Evolutionary conservation across 2,329 filamentous ascomycete genomes (phyloP), one percentile per base, ranked within the genome.

Genomic region (Pseudopyricularia cyperi): DNA sequence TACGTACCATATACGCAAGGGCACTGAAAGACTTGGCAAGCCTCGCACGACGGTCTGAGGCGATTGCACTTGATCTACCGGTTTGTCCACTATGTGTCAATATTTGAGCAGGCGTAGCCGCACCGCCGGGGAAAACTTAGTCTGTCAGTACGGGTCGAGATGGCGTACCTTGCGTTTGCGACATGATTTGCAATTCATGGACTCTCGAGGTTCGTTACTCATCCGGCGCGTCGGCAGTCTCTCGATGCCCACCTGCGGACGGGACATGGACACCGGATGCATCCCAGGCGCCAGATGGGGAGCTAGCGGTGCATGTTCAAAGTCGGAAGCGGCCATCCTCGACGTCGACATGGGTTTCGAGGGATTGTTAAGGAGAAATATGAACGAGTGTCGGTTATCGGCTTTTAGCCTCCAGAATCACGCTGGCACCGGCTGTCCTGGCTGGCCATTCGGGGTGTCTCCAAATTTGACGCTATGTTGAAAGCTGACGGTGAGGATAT

Each of bases 141-240:
- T 4, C 11, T 35, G 4, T 11, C 17, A 26, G 39, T 7, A 12
- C 7, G 19, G 8, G 22, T 24, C 14, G 19, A 4, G 11, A 14
- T 12, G n/a, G 55, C 71, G 48, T 68, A 91, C 88, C 83, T 95
- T 95, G 71, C 89, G 78, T 69, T 94, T 94, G 59, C 89, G 80
- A 72, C 89, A 95, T 53, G 87, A 93, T 68, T 95, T 94, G 80
- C 89, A 95, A 67, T 95, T 95, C 89, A 95, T 95, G 33, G 86
- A 87, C 72, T 94, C 89, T 61, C 86, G 82, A 39, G 86, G 87
- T 65, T 93, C 86, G 60, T 80, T 84, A 66, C 76, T 82, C 67
- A 80, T 73, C 42, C 85, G 81, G 56, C 84, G 80, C 52, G 82
- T 76, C 26, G 85, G 84, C 58, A 91, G 71, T 55, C 87, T 80